Base-by-base conservation (phyloP, 2,329 filamentous ascomycete genomes). In the Beauveria rudraprayagi region DNA sequence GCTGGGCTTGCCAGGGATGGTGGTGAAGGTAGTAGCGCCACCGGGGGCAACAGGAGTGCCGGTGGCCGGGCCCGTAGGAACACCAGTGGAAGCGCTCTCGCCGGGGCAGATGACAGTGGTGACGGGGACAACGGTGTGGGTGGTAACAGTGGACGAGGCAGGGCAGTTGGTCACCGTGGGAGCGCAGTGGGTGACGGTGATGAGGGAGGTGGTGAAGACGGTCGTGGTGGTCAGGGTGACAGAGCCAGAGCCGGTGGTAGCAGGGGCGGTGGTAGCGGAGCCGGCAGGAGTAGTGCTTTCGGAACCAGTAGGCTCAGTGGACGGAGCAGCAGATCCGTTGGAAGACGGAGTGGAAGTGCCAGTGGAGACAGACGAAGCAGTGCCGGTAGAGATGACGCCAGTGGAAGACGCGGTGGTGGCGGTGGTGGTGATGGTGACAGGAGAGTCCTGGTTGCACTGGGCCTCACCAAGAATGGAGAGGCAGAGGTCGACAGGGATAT, bases 101-200 rank as follows among this genome's bases (percentile, higher is more conserved):
- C 30, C 17, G 22, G 60, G 40, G 54, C 43, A 37, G 37, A 61
- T 19, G 24, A 58, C 8, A 17, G 60, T 62, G n/a, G 55, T 62
- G 7, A 62, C 48, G 2, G 60, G 60, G 16, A 62, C 24, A 16
- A 56, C 56, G 6, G 56, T 56, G 10, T 37, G 30, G 22, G 47
- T 54, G 28, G 55, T 59, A 16, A 53, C 37, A 4, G 60, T 62
- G 22, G 60, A 62, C 28, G 54, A 58, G 37, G 60, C 55, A 48
- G 60, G 60, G 60, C 60, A 62, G 55, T 59, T 57, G 11, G 48
- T 58, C 40, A 59, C 60, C 0, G 55, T 54, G 3, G 54, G 46
- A 37, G 55, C 46, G 30, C 60, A 62, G 34, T 54, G 41, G 48
- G 60, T 62, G 43, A 62, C 34, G 22, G 60, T 62, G 60, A 62